These are phyloP conservation scores for Thelonectria blattea DNA, from an alignment of 2,329 filamentous ascomycete species.

Conservation along the genomic window DNA sequence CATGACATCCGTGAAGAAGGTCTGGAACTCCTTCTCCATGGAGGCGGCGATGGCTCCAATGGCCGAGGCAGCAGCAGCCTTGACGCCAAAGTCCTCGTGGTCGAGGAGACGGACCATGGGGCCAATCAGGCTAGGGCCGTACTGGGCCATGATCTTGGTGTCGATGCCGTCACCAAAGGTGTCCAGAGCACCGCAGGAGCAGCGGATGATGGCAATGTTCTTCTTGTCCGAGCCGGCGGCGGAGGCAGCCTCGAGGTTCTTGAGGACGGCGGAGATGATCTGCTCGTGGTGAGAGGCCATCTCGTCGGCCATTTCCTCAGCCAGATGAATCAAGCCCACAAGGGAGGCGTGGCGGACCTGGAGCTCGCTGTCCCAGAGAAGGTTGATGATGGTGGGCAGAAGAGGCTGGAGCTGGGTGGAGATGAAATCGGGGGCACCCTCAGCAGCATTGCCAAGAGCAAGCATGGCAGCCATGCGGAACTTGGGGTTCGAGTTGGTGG, in stretches of 20 bases:
- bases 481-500: slow-evolving; percentile 74
- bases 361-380: slow-evolving; percentile 83
- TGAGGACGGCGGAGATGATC: slow-evolving; percentile 82
- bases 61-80: slow-evolving; percentile 86
- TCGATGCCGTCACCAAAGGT: slow-evolving; percentile 91
- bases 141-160: slow-evolving; percentile 74
- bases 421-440: slow-evolving; percentile 97
- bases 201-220: slow-evolving; percentile 85
- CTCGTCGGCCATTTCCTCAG: slow-evolving; percentile 92
- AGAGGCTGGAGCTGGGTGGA: slow-evolving; percentile 88
- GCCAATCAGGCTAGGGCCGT: slow-evolving; percentile 82
- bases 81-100: slow-evolving; percentile 87
- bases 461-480: slow-evolving; percentile 90
- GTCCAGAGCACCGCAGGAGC: slow-evolving; percentile 88
- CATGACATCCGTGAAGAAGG: slow-evolving; percentile 94
- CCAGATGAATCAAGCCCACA: slow-evolving; percentile 85
- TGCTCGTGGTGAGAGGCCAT: slow-evolving; percentile 83
- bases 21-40: slow-evolving; percentile 80
- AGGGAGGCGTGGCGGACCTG: slow-evolving; percentile 87
- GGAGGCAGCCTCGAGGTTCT: slow-evolving; percentile 85
- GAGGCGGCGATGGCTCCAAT: slow-evolving; percentile 90
- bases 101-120: slow-evolving; percentile 84
- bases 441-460: slow-evolving; percentile 90
- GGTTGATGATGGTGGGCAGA: slow-evolving; percentile 81
- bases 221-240: slow-evolving; percentile 73